These are phyloP conservation scores for Azolla pinnata DNA, from an alignment of 75 land plant genomes.

Conservation along the genomic window DNA sequence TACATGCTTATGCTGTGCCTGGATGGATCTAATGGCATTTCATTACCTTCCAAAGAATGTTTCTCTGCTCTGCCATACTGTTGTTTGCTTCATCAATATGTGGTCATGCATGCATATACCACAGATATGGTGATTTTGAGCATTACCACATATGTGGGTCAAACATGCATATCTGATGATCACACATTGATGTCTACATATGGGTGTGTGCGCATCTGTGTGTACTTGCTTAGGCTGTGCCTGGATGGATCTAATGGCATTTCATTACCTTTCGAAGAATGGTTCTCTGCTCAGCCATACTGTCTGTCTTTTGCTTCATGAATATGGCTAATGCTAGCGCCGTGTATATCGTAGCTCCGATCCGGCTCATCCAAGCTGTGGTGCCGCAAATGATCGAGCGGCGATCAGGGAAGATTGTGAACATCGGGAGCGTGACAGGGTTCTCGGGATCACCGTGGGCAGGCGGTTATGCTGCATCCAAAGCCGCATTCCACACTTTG, in stretches of 20 bases:
- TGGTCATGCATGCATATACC: slow-evolving; percentile 44
- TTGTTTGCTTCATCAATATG: slow-evolving; percentile 34
- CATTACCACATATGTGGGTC: background rate
- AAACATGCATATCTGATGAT: background rate
- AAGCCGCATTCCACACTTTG: slow-evolving; percentile 81
- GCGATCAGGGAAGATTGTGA: slow-evolving; percentile 78
- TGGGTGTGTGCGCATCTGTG: slow-evolving; percentile 2
- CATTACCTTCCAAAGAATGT: too few species aligned
- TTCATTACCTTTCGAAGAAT: too few species aligned
- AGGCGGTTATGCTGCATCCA: slow-evolving; percentile 76
- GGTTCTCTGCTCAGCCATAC: too few species aligned
- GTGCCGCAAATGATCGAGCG: slow-evolving; percentile 76
- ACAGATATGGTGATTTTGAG: slow-evolving; percentile 69
- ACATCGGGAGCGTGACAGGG: slow-evolving; percentile 76
- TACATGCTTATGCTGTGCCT: slow-evolving; percentile 12
- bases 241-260: slow-evolving; percentile 69
- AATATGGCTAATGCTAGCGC: too few species aligned
- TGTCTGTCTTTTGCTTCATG: slow-evolving; percentile 34
- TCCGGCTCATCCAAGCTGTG: slow-evolving; percentile 76
- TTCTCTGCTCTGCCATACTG: too few species aligned
- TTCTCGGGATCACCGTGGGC: slow-evolving; percentile 69
- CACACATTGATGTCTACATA: background rate
- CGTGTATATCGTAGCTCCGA: slow-evolving; percentile 57
- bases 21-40: slow-evolving; percentile 69
- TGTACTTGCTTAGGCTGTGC: slow-evolving; percentile 4